Evolutionary conservation across 176 grass and related monocot species (phyloP).

Genomic region (Miscanthus lutarioriparius): DNA sequence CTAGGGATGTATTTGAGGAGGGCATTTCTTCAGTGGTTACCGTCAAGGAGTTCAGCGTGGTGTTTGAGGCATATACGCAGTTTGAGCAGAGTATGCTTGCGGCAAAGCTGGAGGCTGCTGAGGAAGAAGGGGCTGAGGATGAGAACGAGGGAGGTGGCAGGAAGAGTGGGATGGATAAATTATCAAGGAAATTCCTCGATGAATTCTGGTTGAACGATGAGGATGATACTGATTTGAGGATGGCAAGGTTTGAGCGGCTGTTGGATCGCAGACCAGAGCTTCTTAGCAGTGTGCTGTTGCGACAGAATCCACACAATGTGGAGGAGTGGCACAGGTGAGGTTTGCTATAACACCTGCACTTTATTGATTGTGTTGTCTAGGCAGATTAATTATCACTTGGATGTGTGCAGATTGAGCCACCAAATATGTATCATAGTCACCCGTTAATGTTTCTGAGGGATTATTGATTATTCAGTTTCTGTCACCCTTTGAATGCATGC

Average conservation of each 20-base stretch:
- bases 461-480: neutral
- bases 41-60: constrained; percentile 78
- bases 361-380: neutral
- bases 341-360: constrained; percentile 23
- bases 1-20: constrained; percentile 75
- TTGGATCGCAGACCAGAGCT: constrained; percentile 77
- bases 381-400: constrained; percentile 12
- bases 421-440: neutral
- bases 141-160: constrained; percentile 29
- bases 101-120: constrained; percentile 71
- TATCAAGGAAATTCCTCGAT: constrained; percentile 57
- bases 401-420: neutral
- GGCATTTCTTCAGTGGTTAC: constrained; percentile 68
- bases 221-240: constrained; percentile 75
- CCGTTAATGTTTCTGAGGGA: neutral
- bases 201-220: constrained; percentile 79
- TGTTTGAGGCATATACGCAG: constrained; percentile 78
- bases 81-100: constrained; percentile 86
- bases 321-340: constrained; percentile 84
- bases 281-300: constrained; percentile 76
- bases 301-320: constrained; percentile 88
- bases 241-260: constrained; percentile 69
- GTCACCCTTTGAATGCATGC: neutral
- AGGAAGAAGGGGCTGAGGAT: constrained; percentile 47
- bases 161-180: constrained; percentile 55